phyloP scores from a whole-genome alignment of 2,329 filamentous ascomycete species.

The Akanthomyces lecanii region DNA sequence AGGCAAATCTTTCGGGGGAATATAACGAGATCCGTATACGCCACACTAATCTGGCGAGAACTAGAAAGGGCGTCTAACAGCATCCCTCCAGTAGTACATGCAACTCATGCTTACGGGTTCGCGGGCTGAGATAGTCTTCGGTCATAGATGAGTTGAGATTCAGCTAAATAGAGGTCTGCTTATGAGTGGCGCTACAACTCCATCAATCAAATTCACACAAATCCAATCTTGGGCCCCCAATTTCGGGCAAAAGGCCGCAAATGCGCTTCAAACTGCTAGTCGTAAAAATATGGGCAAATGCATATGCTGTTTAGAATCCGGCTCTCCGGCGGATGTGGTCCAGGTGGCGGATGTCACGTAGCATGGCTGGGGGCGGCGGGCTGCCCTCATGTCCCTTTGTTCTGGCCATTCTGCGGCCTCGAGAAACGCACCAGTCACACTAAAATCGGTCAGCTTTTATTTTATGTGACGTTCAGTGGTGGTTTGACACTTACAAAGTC shows the following conservation, averaged over 20 bases:
- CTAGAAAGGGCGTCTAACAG: not conserved
- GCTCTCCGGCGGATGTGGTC: slow-evolving; percentile 13
- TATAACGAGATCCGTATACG: not conserved
- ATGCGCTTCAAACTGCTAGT: not conserved
- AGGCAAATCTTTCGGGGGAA: not conserved
- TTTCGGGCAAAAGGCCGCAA: not conserved
- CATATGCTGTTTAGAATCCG: not conserved
- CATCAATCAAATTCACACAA: not conserved
- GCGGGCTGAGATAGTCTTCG: no score
- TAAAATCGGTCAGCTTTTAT: slow-evolving; percentile 26
- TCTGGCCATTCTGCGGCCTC: slow-evolving; percentile 26
- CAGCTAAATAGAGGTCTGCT: slow-evolving; percentile 1
- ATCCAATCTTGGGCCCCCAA: not conserved
- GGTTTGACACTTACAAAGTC: slow-evolving; percentile 44
- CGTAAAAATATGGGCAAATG: not conserved
- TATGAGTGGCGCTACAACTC: slow-evolving; percentile 1
- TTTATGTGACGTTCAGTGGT: not conserved
- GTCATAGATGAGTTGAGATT: slow-evolving; percentile 12
- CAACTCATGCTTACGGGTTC: not conserved
- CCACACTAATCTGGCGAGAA: not conserved
- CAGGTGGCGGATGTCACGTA: slow-evolving; percentile 13
- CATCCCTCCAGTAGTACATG: not conserved
- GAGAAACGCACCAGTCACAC: slow-evolving; percentile 31
- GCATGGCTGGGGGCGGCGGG: not conserved
- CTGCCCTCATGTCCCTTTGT: slow-evolving; percentile 7